phyloP scores from a whole-genome alignment of 2,329 filamentous ascomycete species.

The Diplodia intermedia region DNA sequence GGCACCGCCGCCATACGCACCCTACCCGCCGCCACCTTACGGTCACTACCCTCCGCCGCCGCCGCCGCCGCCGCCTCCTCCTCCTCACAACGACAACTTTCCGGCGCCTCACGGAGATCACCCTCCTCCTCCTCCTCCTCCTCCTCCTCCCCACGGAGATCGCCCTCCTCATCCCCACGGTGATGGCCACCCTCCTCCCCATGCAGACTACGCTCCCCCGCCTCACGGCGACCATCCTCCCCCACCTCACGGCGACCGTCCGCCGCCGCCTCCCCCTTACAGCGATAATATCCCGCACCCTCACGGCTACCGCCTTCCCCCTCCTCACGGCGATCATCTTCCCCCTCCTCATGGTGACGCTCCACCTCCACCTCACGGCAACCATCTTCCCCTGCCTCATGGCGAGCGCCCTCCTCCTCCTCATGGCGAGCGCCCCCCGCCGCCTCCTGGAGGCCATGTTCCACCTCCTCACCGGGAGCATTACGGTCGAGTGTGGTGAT shows the following conservation, averaged over 20 bases:
- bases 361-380: too few species aligned
- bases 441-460: not conserved
- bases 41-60: not conserved
- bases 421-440: not conserved
- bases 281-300: not conserved
- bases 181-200: not conserved
- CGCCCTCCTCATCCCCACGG: not conserved
- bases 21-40: not conserved
- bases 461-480: conserved; percentile 5
- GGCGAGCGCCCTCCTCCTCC: not conserved
- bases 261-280: not conserved
- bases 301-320: not conserved
- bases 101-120: not conserved
- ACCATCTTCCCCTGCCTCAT: not conserved
- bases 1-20: conserved; percentile 13
- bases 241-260: not conserved
- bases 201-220: not conserved
- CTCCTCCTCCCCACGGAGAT: not conserved
- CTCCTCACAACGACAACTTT: not conserved
- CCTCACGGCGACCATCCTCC: not conserved
- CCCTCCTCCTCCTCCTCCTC: not conserved
- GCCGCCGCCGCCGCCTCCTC: not conserved
- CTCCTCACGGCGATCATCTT: not conserved
- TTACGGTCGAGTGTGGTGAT: conserved; percentile 3
- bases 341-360: not conserved